Percentiles rank a stretch among this genome's conserved stretches.
phyloP scores from a whole-genome alignment of 2,329 filamentous ascomycete species.

The Dactylella cylindrospora region DNA sequence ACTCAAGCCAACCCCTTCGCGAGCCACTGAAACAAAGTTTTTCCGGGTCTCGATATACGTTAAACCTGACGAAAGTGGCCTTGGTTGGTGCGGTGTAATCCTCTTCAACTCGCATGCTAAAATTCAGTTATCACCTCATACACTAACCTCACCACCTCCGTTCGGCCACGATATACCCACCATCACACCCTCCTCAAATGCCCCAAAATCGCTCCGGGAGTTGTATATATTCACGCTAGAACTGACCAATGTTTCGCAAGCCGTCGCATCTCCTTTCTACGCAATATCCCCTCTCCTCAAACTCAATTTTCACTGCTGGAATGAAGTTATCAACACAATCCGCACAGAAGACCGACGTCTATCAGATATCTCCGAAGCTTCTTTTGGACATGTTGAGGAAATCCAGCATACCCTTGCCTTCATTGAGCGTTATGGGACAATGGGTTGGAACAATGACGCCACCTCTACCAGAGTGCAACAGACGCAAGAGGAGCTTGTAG shows the following conservation, averaged over 20 bases:
- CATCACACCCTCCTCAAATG: conserved; percentile 4
- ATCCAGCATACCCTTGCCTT: conserved; percentile 47
- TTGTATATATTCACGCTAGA: conserved; percentile 48
- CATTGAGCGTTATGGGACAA: conserved; percentile 47
- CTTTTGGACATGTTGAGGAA: conserved; percentile 49
- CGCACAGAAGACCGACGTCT: conserved; percentile 48
- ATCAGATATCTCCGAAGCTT: conserved; percentile 48
- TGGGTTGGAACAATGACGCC: conserved; percentile 43
- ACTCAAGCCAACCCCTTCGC: conserved; percentile 35
- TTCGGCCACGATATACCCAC: conserved; percentile 44
- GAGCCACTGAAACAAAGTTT: conserved; percentile 48
- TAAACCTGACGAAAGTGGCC: conserved; percentile 44
- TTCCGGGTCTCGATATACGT: conserved; percentile 48
- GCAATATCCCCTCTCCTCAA: conserved; percentile 47
- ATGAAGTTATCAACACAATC: conserved; percentile 49
- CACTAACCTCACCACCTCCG: conserved; percentile 46
- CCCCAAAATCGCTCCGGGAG: conserved; percentile 47
- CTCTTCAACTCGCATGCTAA: conserved; percentile 47
- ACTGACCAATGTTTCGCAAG: conserved; percentile 42
- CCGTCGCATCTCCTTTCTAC: conserved; percentile 47
- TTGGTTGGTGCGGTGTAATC: conserved; percentile 49
- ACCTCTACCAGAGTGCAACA: conserved; percentile 11
- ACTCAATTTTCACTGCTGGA: conserved; percentile 49
- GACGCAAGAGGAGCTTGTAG: conserved; percentile 41
- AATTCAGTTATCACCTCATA: conserved; percentile 44